phyloP scores from a whole-genome alignment of 768 basidiomycete species.

The Lyophyllum atratum region DNA sequence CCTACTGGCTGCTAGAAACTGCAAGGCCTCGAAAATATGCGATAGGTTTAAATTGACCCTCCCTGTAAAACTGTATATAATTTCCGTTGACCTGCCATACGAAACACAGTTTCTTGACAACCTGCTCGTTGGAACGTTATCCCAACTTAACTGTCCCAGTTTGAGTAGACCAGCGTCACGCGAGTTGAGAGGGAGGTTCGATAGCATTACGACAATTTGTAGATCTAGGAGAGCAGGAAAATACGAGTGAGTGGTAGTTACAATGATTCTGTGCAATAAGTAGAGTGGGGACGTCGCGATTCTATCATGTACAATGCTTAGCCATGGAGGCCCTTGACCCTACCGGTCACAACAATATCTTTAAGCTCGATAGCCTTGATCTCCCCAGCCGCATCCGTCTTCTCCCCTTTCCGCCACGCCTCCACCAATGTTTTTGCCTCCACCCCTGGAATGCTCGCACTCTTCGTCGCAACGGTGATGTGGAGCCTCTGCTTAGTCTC shows the following conservation, averaged over 20 bases:
- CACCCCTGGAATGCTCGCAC: slow-evolving; percentile 52
- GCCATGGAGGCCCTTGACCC: slow-evolving; percentile 19
- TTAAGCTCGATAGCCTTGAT: slow-evolving; percentile 14
- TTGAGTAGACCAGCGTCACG: too few species aligned
- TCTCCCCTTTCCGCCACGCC: slow-evolving; percentile 43
- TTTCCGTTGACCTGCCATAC: too few species aligned
- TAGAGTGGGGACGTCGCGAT: neutral
- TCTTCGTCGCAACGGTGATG: slow-evolving; percentile 81
- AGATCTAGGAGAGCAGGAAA: neutral
- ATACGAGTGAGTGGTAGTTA: neutral
- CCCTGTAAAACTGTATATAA: too few species aligned
- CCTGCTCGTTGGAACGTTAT: too few species aligned
- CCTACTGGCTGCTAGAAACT: slow-evolving; percentile 29
- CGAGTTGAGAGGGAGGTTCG: neutral
- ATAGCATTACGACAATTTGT: neutral
- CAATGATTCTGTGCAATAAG: neutral
- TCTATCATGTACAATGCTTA: neutral
- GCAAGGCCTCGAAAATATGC: neutral
- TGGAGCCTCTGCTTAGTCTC: slow-evolving; percentile 62
- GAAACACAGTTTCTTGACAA: too few species aligned
- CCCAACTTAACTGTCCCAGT: too few species aligned
- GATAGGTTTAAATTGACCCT: neutral
- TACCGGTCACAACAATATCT: slow-evolving; percentile 15
- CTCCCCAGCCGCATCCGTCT: slow-evolving; percentile 11
- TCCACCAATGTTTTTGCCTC: slow-evolving; percentile 73